Conservation (phyloP, 1,139 yeast species). For the Yamadazyma diospyri region DNA sequence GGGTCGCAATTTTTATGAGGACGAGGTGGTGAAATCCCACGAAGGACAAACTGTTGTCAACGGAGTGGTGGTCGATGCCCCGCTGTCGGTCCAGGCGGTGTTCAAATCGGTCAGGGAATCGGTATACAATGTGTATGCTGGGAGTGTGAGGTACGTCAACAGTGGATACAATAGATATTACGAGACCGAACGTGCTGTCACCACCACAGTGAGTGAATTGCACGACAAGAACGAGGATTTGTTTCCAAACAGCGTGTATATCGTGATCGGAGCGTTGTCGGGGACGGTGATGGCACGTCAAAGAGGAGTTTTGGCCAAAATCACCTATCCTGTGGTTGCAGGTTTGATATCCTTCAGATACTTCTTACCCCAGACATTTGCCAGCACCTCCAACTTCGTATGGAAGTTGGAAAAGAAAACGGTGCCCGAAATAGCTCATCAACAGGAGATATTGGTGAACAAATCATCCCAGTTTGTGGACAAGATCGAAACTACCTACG, state of each 20-base stretch:
- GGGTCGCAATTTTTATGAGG: conserved; percentile 54
- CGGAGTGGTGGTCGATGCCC: conserved; percentile 57
- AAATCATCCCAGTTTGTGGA: conserved; percentile 46
- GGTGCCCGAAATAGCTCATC: conserved; percentile 64
- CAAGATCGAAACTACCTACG: conserved; percentile 37
- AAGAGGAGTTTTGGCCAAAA: conserved; percentile 56
- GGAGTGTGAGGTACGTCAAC: conserved; percentile 23
- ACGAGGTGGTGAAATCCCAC: conserved; percentile 27
- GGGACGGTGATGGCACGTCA: conserved; percentile 82
- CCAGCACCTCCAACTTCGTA: conserved; percentile 56
- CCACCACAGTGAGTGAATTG: conserved; percentile 63
- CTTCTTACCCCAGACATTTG: conserved; percentile 75
- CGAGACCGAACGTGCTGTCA: conserved; percentile 61
- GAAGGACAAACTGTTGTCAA: conserved; percentile 47
- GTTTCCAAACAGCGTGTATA: conserved; percentile 71
- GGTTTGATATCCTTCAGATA: conserved; percentile 70
- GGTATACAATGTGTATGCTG: conserved; percentile 13
- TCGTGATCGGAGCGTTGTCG: conserved; percentile 69
- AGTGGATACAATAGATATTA: conserved; percentile 49
- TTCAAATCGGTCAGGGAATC: conserved; percentile 46
- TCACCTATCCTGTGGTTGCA: conserved; percentile 58
- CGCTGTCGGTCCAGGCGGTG: conserved; percentile 43
- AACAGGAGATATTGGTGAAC: conserved; percentile 50
- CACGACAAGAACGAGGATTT: conserved; percentile 73
- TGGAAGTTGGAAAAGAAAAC: conserved; percentile 65